phyloP scores from a whole-genome alignment of 352 stramenopile genomes.

The Albugo laibachii region DNA sequence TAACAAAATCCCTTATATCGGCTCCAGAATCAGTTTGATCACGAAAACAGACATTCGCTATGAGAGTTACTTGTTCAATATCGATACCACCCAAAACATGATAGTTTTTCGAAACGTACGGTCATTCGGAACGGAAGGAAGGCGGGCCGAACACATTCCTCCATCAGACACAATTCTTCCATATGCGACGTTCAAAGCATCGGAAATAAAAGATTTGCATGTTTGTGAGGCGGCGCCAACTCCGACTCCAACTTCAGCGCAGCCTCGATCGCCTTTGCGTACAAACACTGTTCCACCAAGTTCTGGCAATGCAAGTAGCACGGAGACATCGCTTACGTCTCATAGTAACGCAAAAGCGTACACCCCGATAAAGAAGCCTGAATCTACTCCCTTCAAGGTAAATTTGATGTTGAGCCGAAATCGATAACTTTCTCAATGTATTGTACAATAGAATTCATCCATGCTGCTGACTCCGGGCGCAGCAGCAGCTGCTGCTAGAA shows the following conservation, averaged over 20 bases:
- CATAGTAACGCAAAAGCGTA: too few species aligned
- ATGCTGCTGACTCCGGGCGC: too few species aligned
- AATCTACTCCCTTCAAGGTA: too few species aligned
- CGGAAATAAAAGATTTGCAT: conserved; percentile 73
- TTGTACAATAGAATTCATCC: too few species aligned
- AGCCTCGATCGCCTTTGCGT: background rate
- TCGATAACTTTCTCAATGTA: too few species aligned
- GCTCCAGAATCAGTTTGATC: conserved; percentile 61
- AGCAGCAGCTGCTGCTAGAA: too few species aligned
- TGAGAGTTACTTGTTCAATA: conserved; percentile 74
- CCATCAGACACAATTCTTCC: conserved; percentile 54
- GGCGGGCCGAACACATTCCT: conserved; percentile 46
- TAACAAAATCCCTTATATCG: conserved; percentile 61
- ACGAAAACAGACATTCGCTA: conserved; percentile 80
- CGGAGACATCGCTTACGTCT: too few species aligned
- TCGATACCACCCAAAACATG: conserved; percentile 66
- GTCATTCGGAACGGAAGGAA: conserved; percentile 66
- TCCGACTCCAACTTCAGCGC: background rate
- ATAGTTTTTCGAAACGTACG: conserved; percentile 61
- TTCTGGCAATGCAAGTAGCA: too few species aligned
- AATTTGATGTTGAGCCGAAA: too few species aligned
- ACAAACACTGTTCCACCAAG: too few species aligned
- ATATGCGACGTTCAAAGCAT: conserved; percentile 65
- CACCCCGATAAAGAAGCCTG: too few species aligned
- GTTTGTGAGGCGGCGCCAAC: conserved; percentile 51